Base-by-base conservation (phyloP, 192 early-diverging fungal species). In the Dispira simplex region DNA sequence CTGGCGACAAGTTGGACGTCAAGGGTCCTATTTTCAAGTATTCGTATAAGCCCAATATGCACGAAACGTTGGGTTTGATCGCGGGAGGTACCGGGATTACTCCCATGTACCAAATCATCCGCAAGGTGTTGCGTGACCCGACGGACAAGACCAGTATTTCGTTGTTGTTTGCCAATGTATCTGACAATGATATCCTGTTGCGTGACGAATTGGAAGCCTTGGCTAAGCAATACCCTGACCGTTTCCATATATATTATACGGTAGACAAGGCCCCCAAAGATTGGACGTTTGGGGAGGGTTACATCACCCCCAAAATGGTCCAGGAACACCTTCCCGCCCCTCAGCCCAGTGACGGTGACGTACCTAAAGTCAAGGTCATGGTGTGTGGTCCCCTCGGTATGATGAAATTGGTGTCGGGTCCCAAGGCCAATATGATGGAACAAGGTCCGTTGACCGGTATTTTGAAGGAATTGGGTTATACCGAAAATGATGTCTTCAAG, bases 11-110 rank as follows among this genome's bases (percentile, higher is more conserved):
- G 23, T 71, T 95, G 13, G 83, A 83, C 44, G 73, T 89, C 71
- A 93, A 93, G 74, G 92, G 92, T 21, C 92, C 92, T 21, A 77
- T 85, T 48, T 74, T 72, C 53, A 87, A 89, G 69, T 85, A 75
- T 68, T 70, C 75, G 46, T 91, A 92, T 68, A 70, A 73, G 66
- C 73, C 85, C 32, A 83, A 80, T 66, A 73, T 77, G 60, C 75
- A 75, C 52, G 71, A 78, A 43, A 75, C 87, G 64, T 78, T 95
- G 44, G 86, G 82, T 39, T 76, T 93, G 84, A 79, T 95, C 67
- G 87, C 85, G 21, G 90, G 90, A 45, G 92, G 92, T n/a, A 84
- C 87, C 18, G 90, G 86, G 14, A 86, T 93, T 56, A 91, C 91
- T 21, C 90, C 90, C 12, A 85, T 87, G 78, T 67, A 85, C 55